These are phyloP conservation scores for Stentor roeselii DNA, from an alignment of 73 alveolate genomes.

Conservation along the genomic window DNA sequence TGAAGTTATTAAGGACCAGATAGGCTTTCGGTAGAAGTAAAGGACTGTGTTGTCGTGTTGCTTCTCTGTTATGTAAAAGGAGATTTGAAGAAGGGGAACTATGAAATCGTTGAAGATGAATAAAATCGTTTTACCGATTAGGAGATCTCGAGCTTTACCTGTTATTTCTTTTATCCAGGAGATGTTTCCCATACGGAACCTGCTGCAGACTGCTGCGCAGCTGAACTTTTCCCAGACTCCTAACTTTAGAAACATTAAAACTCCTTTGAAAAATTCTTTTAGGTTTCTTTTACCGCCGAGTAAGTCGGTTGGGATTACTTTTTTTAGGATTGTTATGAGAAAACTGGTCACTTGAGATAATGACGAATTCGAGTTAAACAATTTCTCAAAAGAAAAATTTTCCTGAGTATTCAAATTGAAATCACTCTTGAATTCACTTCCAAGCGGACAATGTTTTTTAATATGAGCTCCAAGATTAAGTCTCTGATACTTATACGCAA, in stretches of 20 bases:
- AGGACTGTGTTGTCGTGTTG: conserved; percentile 2
- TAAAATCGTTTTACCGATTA: not conserved
- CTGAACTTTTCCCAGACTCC: not conserved
- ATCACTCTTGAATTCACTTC: not conserved
- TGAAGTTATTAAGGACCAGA: not conserved
- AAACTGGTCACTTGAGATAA: not conserved
- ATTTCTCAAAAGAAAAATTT: not conserved
- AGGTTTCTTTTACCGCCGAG: not conserved
- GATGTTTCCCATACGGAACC: not conserved
- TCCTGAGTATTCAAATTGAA: not conserved
- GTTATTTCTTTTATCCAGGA: not conserved
- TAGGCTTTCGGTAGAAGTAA: not conserved
- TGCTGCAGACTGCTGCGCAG: not conserved
- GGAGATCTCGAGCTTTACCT: not conserved
- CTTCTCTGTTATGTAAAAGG: conserved; percentile 24
- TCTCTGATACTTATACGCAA: not conserved
- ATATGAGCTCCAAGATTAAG: not conserved
- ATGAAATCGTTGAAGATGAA: conserved; percentile 15
- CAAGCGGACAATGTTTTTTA: conserved; percentile 11
- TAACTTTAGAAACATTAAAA: not conserved
- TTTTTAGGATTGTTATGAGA: not conserved
- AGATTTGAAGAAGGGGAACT: not conserved
- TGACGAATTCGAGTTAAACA: not conserved
- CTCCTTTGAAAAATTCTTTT: not conserved
- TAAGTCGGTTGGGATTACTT: not conserved